phyloP scores from a whole-genome alignment of 2,329 filamentous ascomycete species.

The Claviceps pazoutovae region DNA sequence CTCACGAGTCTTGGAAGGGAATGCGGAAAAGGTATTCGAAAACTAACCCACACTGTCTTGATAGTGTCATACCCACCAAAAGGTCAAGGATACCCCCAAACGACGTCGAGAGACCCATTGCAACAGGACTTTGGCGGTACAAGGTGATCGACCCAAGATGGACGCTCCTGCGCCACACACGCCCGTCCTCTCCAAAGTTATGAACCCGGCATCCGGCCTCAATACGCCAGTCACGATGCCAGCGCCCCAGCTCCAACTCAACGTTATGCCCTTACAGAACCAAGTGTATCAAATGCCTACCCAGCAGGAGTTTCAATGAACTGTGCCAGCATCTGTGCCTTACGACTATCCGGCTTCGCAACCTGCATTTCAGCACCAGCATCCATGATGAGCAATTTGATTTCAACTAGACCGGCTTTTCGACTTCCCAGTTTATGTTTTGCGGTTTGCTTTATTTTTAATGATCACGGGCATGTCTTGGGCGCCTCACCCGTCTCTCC shows the following conservation, averaged over 20 bases:
- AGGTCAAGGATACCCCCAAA: conserved; percentile 58
- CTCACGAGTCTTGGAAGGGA: conserved; percentile 2
- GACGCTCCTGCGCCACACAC: conserved; percentile 23
- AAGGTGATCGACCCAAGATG: conserved; percentile 31
- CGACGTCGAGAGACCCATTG: conserved; percentile 47
- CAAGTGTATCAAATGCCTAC: conserved; percentile 1
- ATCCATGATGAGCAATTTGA: conserved; percentile 3
- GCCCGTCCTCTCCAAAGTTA: conserved; percentile 17
- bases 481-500: neutral
- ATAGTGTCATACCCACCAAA: conserved; percentile 57
- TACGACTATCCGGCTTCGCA: neutral
- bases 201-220: conserved; percentile 8
- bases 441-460: neutral
- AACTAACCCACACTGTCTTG: neutral
- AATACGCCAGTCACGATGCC: conserved; percentile 3
- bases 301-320: neutral
- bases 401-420: neutral
- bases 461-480: neutral
- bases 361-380: neutral
- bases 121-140: conserved; percentile 20
- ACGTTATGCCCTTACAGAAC: conserved; percentile 1
- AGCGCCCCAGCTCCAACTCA: conserved; percentile 5
- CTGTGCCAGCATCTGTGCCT: neutral
- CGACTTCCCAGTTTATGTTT: neutral
- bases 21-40: neutral